Base-by-base conservation (phyloP, 2,329 filamentous ascomycete species). In the Pseudocercospora pini-densiflorae region DNA sequence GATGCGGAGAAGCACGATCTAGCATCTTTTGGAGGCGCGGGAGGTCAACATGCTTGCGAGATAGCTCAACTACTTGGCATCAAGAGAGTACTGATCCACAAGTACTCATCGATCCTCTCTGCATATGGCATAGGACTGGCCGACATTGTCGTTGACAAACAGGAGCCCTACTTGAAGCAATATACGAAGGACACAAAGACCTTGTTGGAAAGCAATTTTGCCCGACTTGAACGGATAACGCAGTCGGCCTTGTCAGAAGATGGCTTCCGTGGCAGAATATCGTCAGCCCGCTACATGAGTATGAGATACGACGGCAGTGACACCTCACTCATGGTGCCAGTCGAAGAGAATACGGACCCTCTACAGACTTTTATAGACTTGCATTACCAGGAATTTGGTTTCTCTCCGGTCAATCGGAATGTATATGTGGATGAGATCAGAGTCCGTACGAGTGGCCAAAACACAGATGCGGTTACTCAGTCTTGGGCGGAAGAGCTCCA, bases 61-160 rank as follows among this genome's bases (percentile, higher is more conserved):
- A 94, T 96, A 70, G 92, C 92, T 0, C 88, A 91, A 71, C 90
- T 90, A 2, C 82, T 97, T 0, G 92, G 92, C 0, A 92, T 97
- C 68, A 87, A 86, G 36, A 92, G 94, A 75, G 93, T 95, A 36
- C 84, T 97, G 12, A 85, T 96, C 5, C 92, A 95, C 77, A 83
- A 90, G 62, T 94, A 95, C 77, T 95, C 92, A 0, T 94, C 91
- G 0, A 91, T 96, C 0, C 83, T 96, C 0, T 95, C 92, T 0
- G 92, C 92, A 0, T 95, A 96, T 71, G 92, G 92, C 8, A 95
- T 96, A 91, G 92, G 92, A 0, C 81, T 97, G 7, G 93, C 93
- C 8, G 93, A 97, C 73, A 92, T 96, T 0, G 93, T 97, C 0
- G 91, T 96, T 68, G 93, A 97, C 79, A 86, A 89, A 19, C 93